phyloP scores from a whole-genome alignment of 169 alveolate genomes.

The Eimeria acervulina region DNA sequence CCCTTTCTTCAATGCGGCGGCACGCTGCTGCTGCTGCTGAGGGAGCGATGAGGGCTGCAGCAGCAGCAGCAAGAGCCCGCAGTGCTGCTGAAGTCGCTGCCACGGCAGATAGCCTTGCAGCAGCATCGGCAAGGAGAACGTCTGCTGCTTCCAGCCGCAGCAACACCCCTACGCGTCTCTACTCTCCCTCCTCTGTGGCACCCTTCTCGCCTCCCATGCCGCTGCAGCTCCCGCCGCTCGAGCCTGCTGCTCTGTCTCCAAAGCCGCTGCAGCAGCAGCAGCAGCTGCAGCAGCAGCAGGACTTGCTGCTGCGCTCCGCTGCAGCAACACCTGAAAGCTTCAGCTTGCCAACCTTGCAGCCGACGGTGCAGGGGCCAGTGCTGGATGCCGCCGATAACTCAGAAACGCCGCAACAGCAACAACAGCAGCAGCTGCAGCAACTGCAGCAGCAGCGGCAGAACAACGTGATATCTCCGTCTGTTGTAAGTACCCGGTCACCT shows the following conservation, averaged over 20 bases:
- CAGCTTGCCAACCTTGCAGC: slow-evolving; percentile 12
- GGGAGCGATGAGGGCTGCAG: slow-evolving; percentile 62
- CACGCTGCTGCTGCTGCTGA: slow-evolving; percentile 68
- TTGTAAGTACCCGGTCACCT: not conserved
- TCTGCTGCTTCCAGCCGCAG: slow-evolving; percentile 49
- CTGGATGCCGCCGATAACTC: not conserved
- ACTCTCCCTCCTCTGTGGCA: not conserved
- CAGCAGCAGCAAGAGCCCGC: slow-evolving; percentile 57
- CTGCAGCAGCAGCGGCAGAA: slow-evolving; percentile 2
- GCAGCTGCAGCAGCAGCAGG: slow-evolving; percentile 39
- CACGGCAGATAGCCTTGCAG: slow-evolving; percentile 49
- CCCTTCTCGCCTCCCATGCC: slow-evolving; percentile 10
- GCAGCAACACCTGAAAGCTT: not conserved
- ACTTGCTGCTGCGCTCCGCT: not conserved
- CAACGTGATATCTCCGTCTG: not conserved
- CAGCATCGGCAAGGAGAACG: slow-evolving; percentile 1
- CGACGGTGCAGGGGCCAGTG: not conserved
- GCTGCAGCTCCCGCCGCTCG: slow-evolving; percentile 34
- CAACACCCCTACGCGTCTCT: slow-evolving; percentile 2
- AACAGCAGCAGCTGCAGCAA: slow-evolving; percentile 16
- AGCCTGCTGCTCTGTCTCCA: not conserved
- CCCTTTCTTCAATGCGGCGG: slow-evolving; percentile 21
- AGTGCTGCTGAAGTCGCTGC: slow-evolving; percentile 70
- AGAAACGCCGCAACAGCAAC: not conserved
- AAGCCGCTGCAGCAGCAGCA: slow-evolving; percentile 47